Evolutionary conservation across 164 flowering plant species (phyloP).

Genomic region (Euptelea pleiosperma): DNA sequence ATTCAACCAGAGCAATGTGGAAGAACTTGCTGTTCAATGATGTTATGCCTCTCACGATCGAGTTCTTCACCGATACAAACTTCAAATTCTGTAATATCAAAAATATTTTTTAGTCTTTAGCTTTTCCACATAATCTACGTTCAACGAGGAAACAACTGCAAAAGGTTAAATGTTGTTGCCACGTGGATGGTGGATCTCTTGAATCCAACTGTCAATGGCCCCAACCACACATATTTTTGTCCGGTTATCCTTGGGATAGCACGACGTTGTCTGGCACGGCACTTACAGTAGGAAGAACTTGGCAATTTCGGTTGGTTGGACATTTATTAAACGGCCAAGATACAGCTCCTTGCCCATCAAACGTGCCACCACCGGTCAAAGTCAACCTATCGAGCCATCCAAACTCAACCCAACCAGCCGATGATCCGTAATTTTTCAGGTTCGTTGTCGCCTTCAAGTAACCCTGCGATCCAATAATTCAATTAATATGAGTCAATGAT

Average conservation of each 20-base stretch:
- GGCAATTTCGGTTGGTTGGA: conserved; percentile 31
- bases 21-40: conserved; percentile 66
- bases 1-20: conserved; percentile 49
- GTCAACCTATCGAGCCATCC: conserved; percentile 44
- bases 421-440: conserved; percentile 28
- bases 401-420: conserved; percentile 56
- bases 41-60: conserved; percentile 38
- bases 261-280: no score
- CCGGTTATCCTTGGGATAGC: no score
- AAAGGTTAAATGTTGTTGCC: no score
- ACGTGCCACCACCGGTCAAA: conserved; percentile 58
- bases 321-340: conserved; percentile 63
- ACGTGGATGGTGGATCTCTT: no score
- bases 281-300: conserved; percentile 54
- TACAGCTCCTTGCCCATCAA: conserved; percentile 68
- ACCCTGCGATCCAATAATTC: conserved; percentile 54
- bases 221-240: no score
- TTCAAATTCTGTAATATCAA: conserved; percentile 44
- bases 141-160: no score
- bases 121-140: no score
- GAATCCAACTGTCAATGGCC: no score
- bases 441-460: conserved; percentile 48
- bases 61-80: conserved; percentile 43
- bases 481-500: no score
- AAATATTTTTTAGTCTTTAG: background rate